phyloP scores from a whole-genome alignment of 805 yeast species.

The Cyberlindnera maclurae region DNA sequence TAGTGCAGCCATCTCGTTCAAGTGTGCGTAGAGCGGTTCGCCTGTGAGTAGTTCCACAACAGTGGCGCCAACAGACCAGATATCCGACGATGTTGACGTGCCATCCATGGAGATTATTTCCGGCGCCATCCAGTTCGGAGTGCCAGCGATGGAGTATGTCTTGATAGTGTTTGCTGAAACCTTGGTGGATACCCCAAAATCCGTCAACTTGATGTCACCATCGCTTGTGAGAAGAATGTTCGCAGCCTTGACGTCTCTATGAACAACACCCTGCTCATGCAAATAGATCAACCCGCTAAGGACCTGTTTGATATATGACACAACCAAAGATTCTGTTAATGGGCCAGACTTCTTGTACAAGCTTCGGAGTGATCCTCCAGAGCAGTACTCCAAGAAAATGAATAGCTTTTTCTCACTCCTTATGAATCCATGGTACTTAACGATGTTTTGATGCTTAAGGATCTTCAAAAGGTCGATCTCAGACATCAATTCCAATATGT shows the following conservation, averaged over 20 bases:
- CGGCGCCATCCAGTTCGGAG: slow-evolving; percentile 99
- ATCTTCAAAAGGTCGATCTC: slow-evolving; percentile 75
- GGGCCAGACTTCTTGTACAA: slow-evolving; percentile 26
- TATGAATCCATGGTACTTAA: slow-evolving; percentile 87
- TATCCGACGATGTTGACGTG: slow-evolving; percentile 81
- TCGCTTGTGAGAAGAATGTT: slow-evolving; percentile 62
- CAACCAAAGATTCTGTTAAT: slow-evolving; percentile 56
- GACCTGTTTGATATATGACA: slow-evolving; percentile 61
- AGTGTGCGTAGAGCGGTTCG: slow-evolving; percentile 77
- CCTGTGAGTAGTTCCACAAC: slow-evolving; percentile 81
- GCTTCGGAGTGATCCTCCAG: slow-evolving; percentile 57
- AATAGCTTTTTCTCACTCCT: slow-evolving; percentile 60
- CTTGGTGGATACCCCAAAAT: slow-evolving; percentile 72
- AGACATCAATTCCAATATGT: slow-evolving; percentile 43
- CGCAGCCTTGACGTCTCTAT: slow-evolving; percentile 73
- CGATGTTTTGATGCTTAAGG: slow-evolving; percentile 82
- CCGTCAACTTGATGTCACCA: slow-evolving; percentile 64
- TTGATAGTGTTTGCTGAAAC: slow-evolving; percentile 44
- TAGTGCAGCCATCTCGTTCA: slow-evolving; percentile 69
- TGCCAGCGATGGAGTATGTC: slow-evolving; percentile 64
- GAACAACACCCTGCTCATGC: slow-evolving; percentile 62
- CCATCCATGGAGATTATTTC: slow-evolving; percentile 84
- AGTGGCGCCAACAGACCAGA: slow-evolving; percentile 95
- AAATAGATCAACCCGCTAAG: slow-evolving; percentile 57
- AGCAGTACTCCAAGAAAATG: slow-evolving; percentile 70